These are phyloP conservation scores for Pleurotus cornucopiae DNA, from an alignment of 768 basidiomycete genomes.

Conservation along the genomic window DNA sequence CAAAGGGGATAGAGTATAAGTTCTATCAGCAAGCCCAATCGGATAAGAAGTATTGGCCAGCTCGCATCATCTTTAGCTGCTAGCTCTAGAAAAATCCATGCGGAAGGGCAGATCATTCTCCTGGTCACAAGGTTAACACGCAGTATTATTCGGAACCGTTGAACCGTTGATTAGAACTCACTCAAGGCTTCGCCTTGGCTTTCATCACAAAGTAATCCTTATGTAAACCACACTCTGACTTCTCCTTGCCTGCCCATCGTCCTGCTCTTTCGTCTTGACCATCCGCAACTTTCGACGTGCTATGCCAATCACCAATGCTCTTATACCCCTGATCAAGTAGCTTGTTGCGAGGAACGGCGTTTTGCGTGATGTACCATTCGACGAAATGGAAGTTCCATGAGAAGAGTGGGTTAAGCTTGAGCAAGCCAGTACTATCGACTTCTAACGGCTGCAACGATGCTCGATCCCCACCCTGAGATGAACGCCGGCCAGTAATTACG, in stretches of 20 bases:
- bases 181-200: constrained; percentile 35
- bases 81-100: background rate
- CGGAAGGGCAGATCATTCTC: background rate
- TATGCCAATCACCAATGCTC: constrained; percentile 98
- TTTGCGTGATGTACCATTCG: constrained; percentile 76
- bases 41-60: background rate
- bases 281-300: constrained; percentile 66
- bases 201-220: constrained; percentile 84
- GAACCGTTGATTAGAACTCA: background rate
- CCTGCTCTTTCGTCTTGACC: constrained; percentile 87
- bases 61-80: background rate
- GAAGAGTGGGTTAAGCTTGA: constrained; percentile 94
- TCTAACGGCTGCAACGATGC: constrained; percentile 81
- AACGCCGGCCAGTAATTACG: constrained; percentile 92
- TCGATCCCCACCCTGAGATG: constrained; percentile 91
- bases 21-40: background rate
- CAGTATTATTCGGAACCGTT: background rate
- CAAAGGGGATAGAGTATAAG: background rate
- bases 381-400: constrained; percentile 84
- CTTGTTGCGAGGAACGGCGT: constrained; percentile 84
- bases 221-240: constrained; percentile 96
- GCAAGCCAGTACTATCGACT: constrained; percentile 81
- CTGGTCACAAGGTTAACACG: constrained; percentile 6
- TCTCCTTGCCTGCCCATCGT: constrained; percentile 84
- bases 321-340: constrained; percentile 90